Evolutionary conservation across 441 rosid species (phyloP), one percentile per base, ranked within the genome.

Genomic region (Populus trichocarpa): DNA sequence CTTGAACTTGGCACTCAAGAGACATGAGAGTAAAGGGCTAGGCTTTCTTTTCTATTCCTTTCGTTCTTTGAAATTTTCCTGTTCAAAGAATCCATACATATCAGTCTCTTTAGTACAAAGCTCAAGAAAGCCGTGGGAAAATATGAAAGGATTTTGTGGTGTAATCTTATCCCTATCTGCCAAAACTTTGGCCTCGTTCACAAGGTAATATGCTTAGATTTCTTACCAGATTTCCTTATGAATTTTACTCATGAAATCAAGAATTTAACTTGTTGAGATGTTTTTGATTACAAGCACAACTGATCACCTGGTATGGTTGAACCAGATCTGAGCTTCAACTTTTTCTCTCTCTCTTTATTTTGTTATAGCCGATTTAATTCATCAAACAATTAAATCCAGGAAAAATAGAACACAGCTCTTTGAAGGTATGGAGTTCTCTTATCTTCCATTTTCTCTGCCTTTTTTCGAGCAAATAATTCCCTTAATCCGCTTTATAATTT

Each of bases 71-170:
- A 32, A 20, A 22, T 67, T 73, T 14, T 28, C 69, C 59, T 50
- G 20, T 66, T 57, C 64, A 8, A 20, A 7, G 25, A n/a, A 8
- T 59, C 64, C 25, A n/a, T 59, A 1, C 36, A 28, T 35, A 22
- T 64, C 18, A 46, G 77, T 77, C 50, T 28, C 69, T 80, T 75
- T 20, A 25, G 76, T 69, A 38, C 79, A 36, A 77, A 84, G 87
- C 70, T 82, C 85, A 75, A 81, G 87, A 81, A 81, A 77, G 83
- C 80, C 81, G 81, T 75, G 85, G 87, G 87, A 84, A 79, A 72
- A 77, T 77, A 84, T 84, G 85, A 40, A 81, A 76, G 73, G 82
- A 14, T 81, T 78, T 76, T 75, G 74, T 71, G 22, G 64, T 59
- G 70, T 7, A 65, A 2, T 25, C 69, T 28, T 12, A 8, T 23